Base-by-base conservation (phyloP, 2,329 filamentous ascomycete species). In the Arthroderma sp. region DNA sequence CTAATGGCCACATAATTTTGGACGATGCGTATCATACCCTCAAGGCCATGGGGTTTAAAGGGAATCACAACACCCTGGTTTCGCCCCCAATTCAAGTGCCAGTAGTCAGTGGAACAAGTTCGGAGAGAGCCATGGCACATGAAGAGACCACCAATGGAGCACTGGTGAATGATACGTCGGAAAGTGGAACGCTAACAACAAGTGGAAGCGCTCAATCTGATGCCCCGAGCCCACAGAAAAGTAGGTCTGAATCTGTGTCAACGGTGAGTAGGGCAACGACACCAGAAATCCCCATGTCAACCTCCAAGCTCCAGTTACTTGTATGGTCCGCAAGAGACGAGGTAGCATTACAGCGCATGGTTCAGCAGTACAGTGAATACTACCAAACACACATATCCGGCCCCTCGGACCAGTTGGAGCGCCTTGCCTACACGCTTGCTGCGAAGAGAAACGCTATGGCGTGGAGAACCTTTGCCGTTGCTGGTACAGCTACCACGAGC, bases 1-100 rank as follows among this genome's bases (percentile, higher is more conserved):
- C 50, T 45, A 62, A 57, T 46, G 57, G 42, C 40, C 55, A 50
- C 52, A 51, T 33, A 40, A 52, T 52, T 53, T 43, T 56, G 38
- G 60, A 55, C 22, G 49, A 51, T 34, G 47, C 49, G 22, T 44
- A 38, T 34, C 42, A 31, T 10, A 47, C 40, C 38, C 22, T 51
- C 5, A 32, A 44, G 29, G 44, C 33, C 5, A 33, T 10, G n/a
- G 47, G 39, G 8, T 29, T 49, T 6, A 22, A 29, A 1, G 47
- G 49, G 15, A 22, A 22, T 22, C 15, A 22, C 1, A 22, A 22
- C 15, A 22, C 15, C 15, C 15, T 22, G 15, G 15, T 22, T 22
- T 22, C 15, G 15, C 15, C 15, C 15, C 15, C 15, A 22, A 22
- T 22, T 22, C 15, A 22, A 22, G 15, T 22, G 15, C 15, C 15